Evolutionary conservation across 768 basidiomycete species (phyloP), one percentile per base, ranked within the genome.

Genomic region (Pisolithus microcarpus): DNA sequence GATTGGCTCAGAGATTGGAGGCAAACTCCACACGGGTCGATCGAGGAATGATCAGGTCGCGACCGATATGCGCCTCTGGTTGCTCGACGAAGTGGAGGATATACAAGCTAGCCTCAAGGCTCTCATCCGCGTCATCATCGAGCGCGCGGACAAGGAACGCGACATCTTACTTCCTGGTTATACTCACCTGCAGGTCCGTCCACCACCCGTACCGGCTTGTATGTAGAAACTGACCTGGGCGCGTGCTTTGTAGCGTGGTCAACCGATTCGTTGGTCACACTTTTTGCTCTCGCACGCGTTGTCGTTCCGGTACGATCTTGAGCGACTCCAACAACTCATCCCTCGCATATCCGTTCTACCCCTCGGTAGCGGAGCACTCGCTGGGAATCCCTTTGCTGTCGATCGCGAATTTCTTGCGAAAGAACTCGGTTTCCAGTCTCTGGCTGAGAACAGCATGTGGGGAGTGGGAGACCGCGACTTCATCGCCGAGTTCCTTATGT

Each of bases 261-360:
- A 97, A 77, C 96, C 96, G 34, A 95, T 99, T 63, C 84, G 96
- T 55, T 99, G 96, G 96, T 94, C 96, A 0, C 96, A 99, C 70
- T 80, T 96, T 48, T 77, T 99, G 42, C 80, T 98, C 49, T 95
- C 93, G 19, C 92, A 99, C 67, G 92, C 93, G 4, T 89, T 91
- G 61, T 91, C 93, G 21, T 93, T 97, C 74, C 76, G 80, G 16
- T 78, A 80, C 45, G 96, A 99, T 70, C 80, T 94, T 31, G 82
- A 91, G 57, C 85, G 91, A 19, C 79, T 96, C 16, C 76, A 79
- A 31, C 82, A 93, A 63, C 79, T 95, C 48, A 72, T 87, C 50
- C 91, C 93, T 15, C 87, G 95, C 26, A 81, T 98, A 57, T 95
- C 95, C 1, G 85, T 93, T 36, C 82, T 96, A 11, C 95, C 96